Evolutionary conservation across 495 filamentous ascomycete species (phyloP), one percentile per base, ranked within the genome.

Genomic region (Xylaria castorea): DNA sequence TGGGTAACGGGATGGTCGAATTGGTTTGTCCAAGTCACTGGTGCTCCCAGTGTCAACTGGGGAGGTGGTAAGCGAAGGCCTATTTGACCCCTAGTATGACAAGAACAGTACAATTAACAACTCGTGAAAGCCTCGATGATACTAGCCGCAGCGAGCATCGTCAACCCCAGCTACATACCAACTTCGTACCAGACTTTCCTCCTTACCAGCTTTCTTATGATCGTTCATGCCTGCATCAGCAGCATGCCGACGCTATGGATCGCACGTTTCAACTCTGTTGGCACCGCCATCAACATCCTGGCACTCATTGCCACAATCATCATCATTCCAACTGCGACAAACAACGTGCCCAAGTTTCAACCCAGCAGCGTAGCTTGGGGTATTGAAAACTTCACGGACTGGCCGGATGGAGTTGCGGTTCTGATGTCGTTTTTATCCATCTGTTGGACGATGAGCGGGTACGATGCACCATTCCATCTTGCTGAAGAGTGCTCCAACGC

Each of bases 401-500:
- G 87, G 77, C 92, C 92, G 0, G 86, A 90, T 60, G 92, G 92
- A 34, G 81, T 94, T 53, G 89, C 91, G 0, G 85, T 94, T 3
- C 82, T 94, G 18, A 94, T 94, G 92, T 91, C 89, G 63, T 94
- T 94, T 78, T 86, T 94, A 25, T 85, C 85, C 1, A 88, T 89
- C 55, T 89, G 87, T 66, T 87, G 85, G 85, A 86, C 85, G 0
- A 86, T 86, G 84, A 80, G 76, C 36, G 82, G 91, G 42, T 93
- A 93, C 78, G 92, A 94, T 77, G 88, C 89, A 0, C 90, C 92
- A 0, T 94, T 94, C 77, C 92, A 94, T 79, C 80, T 94, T 30
- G 88, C 88, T 44, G 92, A 94, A 72, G 92, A 94, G 77, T 94
- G 92, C 79, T 90, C 89, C 58, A 94, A 94, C 76, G 92, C 92